phyloP scores from a whole-genome alignment of 495 filamentous ascomycete genomes.

The Podospora pseudopauciseta region DNA sequence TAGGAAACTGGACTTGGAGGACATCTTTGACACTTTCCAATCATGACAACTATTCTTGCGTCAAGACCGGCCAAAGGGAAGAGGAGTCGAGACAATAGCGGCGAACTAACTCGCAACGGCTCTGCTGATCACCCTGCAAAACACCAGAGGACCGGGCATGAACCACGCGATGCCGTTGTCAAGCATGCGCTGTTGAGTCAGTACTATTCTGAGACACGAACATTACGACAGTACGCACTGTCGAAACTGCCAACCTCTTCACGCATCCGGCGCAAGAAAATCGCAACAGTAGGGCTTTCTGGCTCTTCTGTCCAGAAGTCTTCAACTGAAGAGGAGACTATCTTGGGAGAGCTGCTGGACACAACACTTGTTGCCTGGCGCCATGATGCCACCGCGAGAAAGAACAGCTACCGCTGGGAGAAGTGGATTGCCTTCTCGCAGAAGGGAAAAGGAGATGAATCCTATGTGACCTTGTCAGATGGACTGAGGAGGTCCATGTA shows the following conservation, averaged over 20 bases:
- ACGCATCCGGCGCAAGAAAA: slow-evolving; percentile 44
- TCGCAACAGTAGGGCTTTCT: slow-evolving; percentile 39
- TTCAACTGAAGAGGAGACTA: slow-evolving; percentile 33
- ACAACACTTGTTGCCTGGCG: slow-evolving; percentile 60
- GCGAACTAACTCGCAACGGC: slow-evolving; percentile 12
- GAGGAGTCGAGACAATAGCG: slow-evolving; percentile 17
- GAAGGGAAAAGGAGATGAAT: slow-evolving; percentile 49
- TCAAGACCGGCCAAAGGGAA: slow-evolving; percentile 21
- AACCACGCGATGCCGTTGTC: slow-evolving; percentile 17
- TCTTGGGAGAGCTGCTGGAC: slow-evolving; percentile 60
- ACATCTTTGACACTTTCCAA: background rate
- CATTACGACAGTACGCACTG: slow-evolving; percentile 71
- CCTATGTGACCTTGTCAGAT: slow-evolving; percentile 48
- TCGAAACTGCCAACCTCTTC: slow-evolving; percentile 43
- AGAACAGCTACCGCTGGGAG: slow-evolving; percentile 44
- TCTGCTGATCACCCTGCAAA: slow-evolving; percentile 18
- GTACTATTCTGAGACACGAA: slow-evolving; percentile 67
- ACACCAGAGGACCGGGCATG: slow-evolving; percentile 14
- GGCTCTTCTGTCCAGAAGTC: slow-evolving; percentile 23
- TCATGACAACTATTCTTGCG: background rate
- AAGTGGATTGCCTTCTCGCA: slow-evolving; percentile 69
- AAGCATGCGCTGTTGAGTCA: slow-evolving; percentile 67
- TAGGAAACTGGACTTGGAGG: background rate
- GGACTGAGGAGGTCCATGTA: slow-evolving; percentile 38
- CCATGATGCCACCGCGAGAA: background rate